These are phyloP conservation scores for Aspergillus hiratsukae DNA, from an alignment of 2,329 filamentous ascomycete genomes.

Conservation along the genomic window DNA sequence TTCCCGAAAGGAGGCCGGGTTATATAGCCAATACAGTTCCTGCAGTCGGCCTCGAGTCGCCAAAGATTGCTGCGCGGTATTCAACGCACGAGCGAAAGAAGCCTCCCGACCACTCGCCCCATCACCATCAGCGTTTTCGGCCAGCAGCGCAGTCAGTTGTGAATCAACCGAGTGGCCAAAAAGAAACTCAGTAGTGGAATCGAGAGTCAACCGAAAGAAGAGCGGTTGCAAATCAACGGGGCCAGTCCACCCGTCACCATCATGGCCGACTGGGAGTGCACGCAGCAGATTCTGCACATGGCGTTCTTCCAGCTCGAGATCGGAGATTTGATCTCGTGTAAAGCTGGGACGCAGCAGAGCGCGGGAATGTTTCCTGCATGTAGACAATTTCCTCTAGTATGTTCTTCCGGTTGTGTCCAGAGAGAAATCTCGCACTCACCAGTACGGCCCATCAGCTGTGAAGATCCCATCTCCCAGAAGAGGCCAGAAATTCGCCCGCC, in stretches of 20 bases:
- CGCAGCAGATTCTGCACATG: constrained; percentile 70
- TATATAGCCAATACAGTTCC: constrained; percentile 18
- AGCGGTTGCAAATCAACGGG: constrained; percentile 68
- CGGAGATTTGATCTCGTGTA: constrained; percentile 75
- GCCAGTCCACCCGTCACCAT: constrained; percentile 36
- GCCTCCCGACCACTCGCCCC: constrained; percentile 37
- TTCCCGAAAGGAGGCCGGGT: constrained; percentile 10
- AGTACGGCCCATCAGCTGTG: background rate
- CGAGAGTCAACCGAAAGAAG: constrained; percentile 78
- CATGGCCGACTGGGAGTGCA: constrained; percentile 57
- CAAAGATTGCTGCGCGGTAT: constrained; percentile 25
- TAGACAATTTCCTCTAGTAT: constrained; percentile 59
- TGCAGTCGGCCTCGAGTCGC: constrained; percentile 21
- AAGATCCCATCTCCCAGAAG: constrained; percentile 43
- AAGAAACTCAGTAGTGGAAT: constrained; percentile 81
- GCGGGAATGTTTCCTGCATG: constrained; percentile 51
- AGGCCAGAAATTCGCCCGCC: constrained; percentile 57
- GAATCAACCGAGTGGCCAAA: constrained; percentile 70
- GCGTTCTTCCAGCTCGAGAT: constrained; percentile 74
- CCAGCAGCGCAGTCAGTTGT: constrained; percentile 28
- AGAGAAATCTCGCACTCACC: no score
- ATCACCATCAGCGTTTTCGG: no score
- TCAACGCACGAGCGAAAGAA: constrained; percentile 41
- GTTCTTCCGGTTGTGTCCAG: no score
- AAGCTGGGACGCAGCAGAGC: constrained; percentile 83